Conservation (phyloP, 768 basidiomycete genomes). For the Sarcodon sp. region DNA sequence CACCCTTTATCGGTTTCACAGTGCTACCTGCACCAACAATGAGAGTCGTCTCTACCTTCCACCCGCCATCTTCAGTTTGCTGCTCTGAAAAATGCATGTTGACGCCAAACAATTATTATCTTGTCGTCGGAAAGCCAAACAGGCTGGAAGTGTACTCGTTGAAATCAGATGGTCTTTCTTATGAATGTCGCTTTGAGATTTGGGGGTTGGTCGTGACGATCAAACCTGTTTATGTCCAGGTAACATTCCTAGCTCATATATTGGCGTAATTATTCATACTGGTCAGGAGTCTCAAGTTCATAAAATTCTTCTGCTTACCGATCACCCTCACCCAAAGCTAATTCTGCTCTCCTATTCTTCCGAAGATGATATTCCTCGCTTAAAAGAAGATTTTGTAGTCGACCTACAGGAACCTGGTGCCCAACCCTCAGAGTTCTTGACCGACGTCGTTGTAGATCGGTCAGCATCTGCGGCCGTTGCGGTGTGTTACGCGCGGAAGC, state of each 20-base stretch:
- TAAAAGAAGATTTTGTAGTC: conserved; percentile 11
- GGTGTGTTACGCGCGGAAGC: conserved; percentile 56
- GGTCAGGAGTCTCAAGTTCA: conserved; percentile 15
- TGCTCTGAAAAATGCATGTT: conserved; percentile 59
- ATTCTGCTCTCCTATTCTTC: conserved; percentile 44
- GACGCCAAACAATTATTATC: conserved; percentile 38
- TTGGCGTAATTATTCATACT: not conserved
- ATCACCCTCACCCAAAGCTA: conserved; percentile 67
- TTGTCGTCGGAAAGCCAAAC: conserved; percentile 58
- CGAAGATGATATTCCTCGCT: conserved; percentile 15
- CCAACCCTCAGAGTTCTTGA: conserved; percentile 62
- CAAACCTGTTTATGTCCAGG: conserved; percentile 30
- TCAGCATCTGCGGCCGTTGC: conserved; percentile 47
- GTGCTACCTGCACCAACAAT: conserved; percentile 12
- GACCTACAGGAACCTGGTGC: conserved; percentile 42
- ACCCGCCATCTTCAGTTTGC: conserved; percentile 60
- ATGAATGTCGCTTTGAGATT: conserved; percentile 48
- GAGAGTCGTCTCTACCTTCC: conserved; percentile 64
- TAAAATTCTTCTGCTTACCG: conserved; percentile 55
- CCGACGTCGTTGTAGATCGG: conserved; percentile 53
- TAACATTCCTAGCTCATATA: conserved; percentile 17
- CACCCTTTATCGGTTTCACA: too few species aligned
- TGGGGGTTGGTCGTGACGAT: conserved; percentile 57
- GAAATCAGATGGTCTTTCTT: conserved; percentile 41
- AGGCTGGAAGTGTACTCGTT: conserved; percentile 59